Conservation (phyloP, 495 filamentous ascomycete species). For the Penicillium pancosmium region DNA sequence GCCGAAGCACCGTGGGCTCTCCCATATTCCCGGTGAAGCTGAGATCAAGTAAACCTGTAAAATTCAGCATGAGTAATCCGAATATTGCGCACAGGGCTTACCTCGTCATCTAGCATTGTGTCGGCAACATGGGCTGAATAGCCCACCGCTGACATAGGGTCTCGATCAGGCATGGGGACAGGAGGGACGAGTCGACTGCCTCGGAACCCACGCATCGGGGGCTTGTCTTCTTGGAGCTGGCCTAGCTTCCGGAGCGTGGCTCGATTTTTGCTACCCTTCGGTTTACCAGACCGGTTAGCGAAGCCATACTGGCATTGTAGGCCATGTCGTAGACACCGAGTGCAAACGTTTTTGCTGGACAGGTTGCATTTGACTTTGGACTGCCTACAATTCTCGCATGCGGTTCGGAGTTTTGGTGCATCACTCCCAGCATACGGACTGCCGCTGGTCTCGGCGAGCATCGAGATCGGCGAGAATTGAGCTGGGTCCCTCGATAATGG, state of each 20-base stretch:
- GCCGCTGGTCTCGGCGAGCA: conserved; percentile 39
- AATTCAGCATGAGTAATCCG: neutral
- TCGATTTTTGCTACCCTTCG: conserved; percentile 52
- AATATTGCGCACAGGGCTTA: conserved; percentile 10
- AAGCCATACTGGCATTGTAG: conserved; percentile 48
- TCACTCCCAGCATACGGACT: conserved; percentile 28
- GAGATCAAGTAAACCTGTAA: conserved; percentile 27
- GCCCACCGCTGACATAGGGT: conserved; percentile 12
- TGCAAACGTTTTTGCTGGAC: conserved; percentile 44
- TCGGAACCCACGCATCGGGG: conserved; percentile 26
- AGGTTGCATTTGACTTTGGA: conserved; percentile 53
- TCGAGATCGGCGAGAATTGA: conserved; percentile 16
- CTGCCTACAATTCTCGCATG: conserved; percentile 51
- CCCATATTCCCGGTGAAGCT: conserved; percentile 25
- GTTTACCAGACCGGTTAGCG: conserved; percentile 51
- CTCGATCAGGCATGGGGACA: conserved; percentile 18
- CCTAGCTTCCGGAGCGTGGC: conserved; percentile 47
- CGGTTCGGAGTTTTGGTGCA: conserved; percentile 45
- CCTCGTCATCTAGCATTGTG: conserved; percentile 26
- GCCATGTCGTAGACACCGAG: conserved; percentile 49
- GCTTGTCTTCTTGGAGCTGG: conserved; percentile 41
- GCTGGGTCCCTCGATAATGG: conserved; percentile 5
- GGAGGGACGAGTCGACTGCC: conserved; percentile 21
- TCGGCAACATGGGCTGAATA: conserved; percentile 19
- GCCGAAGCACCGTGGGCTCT: conserved; percentile 27